These are phyloP conservation scores for Xanthoconium stramineum DNA, from an alignment of 768 basidiomycete genomes.

Conservation along the genomic window DNA sequence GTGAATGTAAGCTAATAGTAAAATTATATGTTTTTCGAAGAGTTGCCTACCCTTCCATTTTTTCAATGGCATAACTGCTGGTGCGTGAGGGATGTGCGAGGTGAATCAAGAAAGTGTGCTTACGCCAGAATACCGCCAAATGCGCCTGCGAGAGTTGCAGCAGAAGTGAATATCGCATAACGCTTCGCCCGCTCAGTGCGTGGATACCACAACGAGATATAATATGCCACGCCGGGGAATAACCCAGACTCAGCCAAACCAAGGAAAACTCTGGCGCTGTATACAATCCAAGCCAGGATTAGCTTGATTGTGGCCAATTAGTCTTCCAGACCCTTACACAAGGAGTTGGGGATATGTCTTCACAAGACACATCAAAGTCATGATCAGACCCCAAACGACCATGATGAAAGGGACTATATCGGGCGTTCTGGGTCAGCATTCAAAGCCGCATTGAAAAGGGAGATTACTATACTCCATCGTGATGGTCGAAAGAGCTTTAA, in stretches of 20 bases:
- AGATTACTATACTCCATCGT: slow-evolving; percentile 27
- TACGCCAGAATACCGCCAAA: slow-evolving; percentile 49
- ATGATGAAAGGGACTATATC: slow-evolving; percentile 37
- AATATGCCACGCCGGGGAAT: slow-evolving; percentile 38
- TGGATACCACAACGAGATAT: slow-evolving; percentile 57
- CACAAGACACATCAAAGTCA: slow-evolving; percentile 38
- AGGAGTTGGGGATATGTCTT: slow-evolving; percentile 27
- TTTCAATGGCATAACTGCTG: slow-evolving; percentile 33
- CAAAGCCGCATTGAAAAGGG: not conserved
- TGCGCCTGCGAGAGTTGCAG: slow-evolving; percentile 50
- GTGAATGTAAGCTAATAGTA: not conserved
- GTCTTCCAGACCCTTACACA: slow-evolving; percentile 22
- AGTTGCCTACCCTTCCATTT: slow-evolving; percentile 32
- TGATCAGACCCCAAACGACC: slow-evolving; percentile 36
- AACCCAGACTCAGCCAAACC: slow-evolving; percentile 47
- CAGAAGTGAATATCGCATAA: slow-evolving; percentile 56
- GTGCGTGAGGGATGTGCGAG: not conserved
- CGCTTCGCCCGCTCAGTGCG: slow-evolving; percentile 52
- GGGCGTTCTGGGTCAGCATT: slow-evolving; percentile 1
- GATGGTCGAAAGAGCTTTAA: slow-evolving; percentile 35
- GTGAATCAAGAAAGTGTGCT: slow-evolving; percentile 11
- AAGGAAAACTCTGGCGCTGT: slow-evolving; percentile 40
- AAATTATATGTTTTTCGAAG: slow-evolving; percentile 1
- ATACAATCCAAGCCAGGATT: not conserved
- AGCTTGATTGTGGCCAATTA: not conserved